Evolutionary conservation across 2,329 filamentous ascomycete species (phyloP), one percentile per base, ranked within the genome.

Genomic region (Emmonsiellopsis sp.): DNA sequence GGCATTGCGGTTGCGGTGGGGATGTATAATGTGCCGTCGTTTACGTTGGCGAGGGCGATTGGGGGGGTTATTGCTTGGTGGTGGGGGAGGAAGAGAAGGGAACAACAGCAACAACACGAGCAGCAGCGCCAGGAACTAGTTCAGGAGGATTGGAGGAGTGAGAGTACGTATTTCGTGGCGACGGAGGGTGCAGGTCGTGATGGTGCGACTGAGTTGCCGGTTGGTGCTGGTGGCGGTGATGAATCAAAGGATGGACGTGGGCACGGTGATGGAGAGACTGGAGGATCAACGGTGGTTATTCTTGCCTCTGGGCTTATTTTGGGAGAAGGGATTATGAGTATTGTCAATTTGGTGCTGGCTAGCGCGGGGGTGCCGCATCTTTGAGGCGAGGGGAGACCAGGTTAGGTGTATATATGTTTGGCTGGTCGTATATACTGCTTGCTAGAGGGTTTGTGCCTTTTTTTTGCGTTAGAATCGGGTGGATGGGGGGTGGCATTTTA

Each of bases 11-110:
- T 98, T 16, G 93, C 93, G 40, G 89, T 96, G 63, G 91, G 93
- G 48, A 98, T 98, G 83, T 98, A 97, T 72, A 98, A 97, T 63
- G 89, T 92, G 0, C 93, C 93, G 0, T 95, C 89, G 0, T 98
- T 98, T 66, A 98, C 93, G 0, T 75, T 98, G 38, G 91, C 93
- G 0, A 78, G 93, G 57, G 87, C 89, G 0, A 82, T 89, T 8
- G 93, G 93, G 2, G 93, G 93, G 0, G 58, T 84, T 43, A 71
- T 85, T 51, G 84, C 82, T 58, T 90, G 87, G 79, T 93, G 87
- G 72, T 96, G 90, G 90, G 77, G 70, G 6, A 76, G 74, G 60
- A 73, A 44, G 13, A 15, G 32, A 13, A 30, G 15, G 9, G 34
- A 10, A 15, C 32, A 37, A 15, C 32, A 38, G 31, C n/a, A 32